Base-by-base conservation (phyloP, 192 early-diverging fungal genomes). In the Entomortierella chlamydospora region DNA sequence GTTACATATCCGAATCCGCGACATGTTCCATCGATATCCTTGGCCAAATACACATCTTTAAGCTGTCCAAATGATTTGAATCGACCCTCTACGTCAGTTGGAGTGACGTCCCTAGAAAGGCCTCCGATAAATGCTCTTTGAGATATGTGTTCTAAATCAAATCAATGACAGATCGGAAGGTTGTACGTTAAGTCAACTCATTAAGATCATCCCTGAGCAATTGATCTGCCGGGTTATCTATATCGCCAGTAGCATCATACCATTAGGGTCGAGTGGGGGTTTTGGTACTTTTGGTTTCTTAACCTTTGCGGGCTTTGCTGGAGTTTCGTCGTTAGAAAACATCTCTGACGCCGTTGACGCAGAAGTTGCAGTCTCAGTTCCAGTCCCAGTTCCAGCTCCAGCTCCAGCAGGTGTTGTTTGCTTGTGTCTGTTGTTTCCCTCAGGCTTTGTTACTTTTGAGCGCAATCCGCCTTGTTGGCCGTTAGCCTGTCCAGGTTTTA, bases 81-180 rank as follows among this genome's bases (percentile, higher is more conserved):
- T 30, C 95, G 88, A 3, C 82, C 82, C 34, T 82, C 73, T 12
- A 96, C 57, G 20, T 92, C 89, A 33, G 72, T 68, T 15, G 81
- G 82, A 1, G 84, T 89, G 17, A 93, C 76, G 22, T 83, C 72
- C 18, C 83, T 83, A 10, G 86, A 84, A 6, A 96, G 83, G n/a
- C 95, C 95, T 51, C 93, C 91, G 34, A 95, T 84, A 68, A 93
- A 96, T 25, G 92, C 81, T 37, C 94, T 89, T 73, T 92, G 68
- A 22, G 68, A 50, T 28, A 79, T 79, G 30, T 70, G 62, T 39
- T 79, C 76, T 79, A 61, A 20, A 9, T 15, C 34, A 37, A 37
- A 37, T 7, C 10, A 37, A 37, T 37, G 34, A 37, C 10, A 37
- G 34, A 37, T 37, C 34, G 34, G 10, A n/a, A n/a, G n/a, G n/a